Evolutionary conservation across 2,329 filamentous ascomycete species (phyloP), one percentile per base, ranked within the genome.

Genomic region (Monilinia vaccinii-corymbosi): DNA sequence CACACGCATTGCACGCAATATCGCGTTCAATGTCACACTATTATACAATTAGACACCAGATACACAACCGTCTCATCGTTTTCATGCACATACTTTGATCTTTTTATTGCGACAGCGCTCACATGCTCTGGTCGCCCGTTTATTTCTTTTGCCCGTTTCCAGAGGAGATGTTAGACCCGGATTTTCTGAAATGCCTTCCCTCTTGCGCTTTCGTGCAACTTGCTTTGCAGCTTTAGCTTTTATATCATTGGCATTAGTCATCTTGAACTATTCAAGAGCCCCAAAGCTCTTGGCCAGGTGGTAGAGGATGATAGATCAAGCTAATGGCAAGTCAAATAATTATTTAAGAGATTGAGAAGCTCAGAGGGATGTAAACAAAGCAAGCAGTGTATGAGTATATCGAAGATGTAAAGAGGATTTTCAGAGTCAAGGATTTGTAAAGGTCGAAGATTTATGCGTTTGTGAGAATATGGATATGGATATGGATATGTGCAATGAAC

Each of bases 101-200:
- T 55, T 55, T 25, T 55, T 55, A 13, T 55, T 55, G n/a, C 51
- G 51, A 55, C 51, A 55, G 14, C 51, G 51, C 38, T 55, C 51
- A 45, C 51, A 55, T 44, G 51, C 51, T 55, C 51, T 44, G 25
- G 51, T 55, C 6, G 51, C 51, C 21, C 51, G 28, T 55, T 55
- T 55, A 23, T 55, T 31, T 16, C 40, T 42, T 18, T 44, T 44
- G 8, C 51, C 40, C 18, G 11, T 31, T 55, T 55, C 51, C 32
- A 16, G 42, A 8, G 38, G 13, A 44, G 51, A 55, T 44, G 51
- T 44, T 8, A n/a, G 51, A 44, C 28, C 9, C 16, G 28, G 23
- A 23, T 53, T 38, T 11, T 42, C 50, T 11, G 36, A 53, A 11
- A 25, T 53, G 9, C 38, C 14, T 18, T 53, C 51, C 31, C 38